Evolutionary conservation across 805 yeast genomes (phyloP).

Genomic region (Lachancea cidri): DNA sequence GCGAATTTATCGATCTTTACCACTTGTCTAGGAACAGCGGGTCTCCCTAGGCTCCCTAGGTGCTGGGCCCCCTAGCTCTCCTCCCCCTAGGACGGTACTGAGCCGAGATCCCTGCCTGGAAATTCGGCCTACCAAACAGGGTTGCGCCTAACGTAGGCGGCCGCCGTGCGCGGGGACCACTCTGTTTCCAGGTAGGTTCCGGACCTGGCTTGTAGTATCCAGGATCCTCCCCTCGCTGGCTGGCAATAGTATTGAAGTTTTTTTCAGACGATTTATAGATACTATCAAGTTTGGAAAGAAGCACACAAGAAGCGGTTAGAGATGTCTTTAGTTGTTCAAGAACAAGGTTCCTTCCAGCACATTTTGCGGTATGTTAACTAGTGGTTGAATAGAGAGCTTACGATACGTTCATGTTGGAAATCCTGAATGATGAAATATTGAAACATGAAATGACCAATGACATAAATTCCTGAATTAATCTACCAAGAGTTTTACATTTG

Average conservation of each 20-base stretch:
- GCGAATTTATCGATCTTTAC: too few relatives aligned
- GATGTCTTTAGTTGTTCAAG: constrained; percentile 98
- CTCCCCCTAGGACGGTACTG: neutral
- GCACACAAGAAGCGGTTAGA: constrained; percentile 34
- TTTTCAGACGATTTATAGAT: neutral
- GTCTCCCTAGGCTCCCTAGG: neutral
- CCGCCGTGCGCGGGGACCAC: constrained; percentile 1
- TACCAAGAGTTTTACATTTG: too few relatives aligned
- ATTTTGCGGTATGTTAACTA: constrained; percentile 86
- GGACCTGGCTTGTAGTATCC: neutral
- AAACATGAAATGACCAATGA: neutral
- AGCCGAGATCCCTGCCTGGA: neutral
- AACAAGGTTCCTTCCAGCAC: constrained; percentile 99
- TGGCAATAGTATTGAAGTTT: neutral
- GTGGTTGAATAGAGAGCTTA: neutral
- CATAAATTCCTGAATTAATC: too few relatives aligned
- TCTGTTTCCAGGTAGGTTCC: neutral
- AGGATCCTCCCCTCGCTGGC: neutral
- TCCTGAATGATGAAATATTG: neutral
- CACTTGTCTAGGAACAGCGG: neutral
- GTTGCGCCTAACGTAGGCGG: too few relatives aligned
- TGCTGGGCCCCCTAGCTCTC: neutral
- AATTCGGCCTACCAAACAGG: too few relatives aligned
- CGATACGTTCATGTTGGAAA: neutral
- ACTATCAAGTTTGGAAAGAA: neutral